A percentile compares a stretch with the other conserved stretches of the same genome.
These are phyloP conservation scores for Barnettozyma populi DNA, from an alignment of 805 yeast genomes.

Conservation along the genomic window DNA sequence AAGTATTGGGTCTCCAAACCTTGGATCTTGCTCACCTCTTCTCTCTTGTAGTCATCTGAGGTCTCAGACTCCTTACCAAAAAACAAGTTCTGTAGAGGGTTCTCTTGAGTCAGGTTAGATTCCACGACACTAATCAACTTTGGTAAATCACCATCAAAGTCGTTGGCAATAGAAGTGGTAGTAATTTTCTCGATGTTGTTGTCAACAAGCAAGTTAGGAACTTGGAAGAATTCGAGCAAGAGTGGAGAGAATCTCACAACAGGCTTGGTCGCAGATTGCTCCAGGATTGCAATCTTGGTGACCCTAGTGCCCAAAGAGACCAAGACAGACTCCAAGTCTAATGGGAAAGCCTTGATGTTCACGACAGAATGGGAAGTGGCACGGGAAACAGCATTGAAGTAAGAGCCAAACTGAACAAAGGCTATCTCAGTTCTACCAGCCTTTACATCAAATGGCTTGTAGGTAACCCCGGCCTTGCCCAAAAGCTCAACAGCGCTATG, in stretches of 20 bases:
- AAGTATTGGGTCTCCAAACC: conserved; percentile 70
- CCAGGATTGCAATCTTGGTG: conserved; percentile 55
- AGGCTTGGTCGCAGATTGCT: conserved; percentile 37
- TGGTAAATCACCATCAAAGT: conserved; percentile 16
- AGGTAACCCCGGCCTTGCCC: conserved; percentile 1
- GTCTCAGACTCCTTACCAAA: conserved; percentile 41
- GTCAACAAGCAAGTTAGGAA: conserved; percentile 40
- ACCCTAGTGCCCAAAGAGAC: conserved; percentile 46
- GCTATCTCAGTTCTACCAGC: conserved; percentile 5
- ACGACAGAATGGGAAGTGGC: conserved; percentile 37
- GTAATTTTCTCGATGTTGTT: conserved; percentile 46
- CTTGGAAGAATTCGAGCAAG: conserved; percentile 68
- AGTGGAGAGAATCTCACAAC: conserved; percentile 57
- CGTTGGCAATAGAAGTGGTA: conserved; percentile 46
- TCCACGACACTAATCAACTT: conserved; percentile 43
- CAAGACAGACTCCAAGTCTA: conserved; percentile 41
- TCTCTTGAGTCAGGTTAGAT: conserved; percentile 43
- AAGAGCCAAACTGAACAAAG: conserved; percentile 49
- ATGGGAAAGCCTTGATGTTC: conserved; percentile 65
- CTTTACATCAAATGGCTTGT: conserved; percentile 6
- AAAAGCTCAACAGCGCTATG: conserved; percentile 3
- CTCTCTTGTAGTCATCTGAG: conserved; percentile 15
- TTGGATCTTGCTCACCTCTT: conserved; percentile 37
- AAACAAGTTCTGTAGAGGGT: conserved; percentile 58
- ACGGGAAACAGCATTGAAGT: conserved; percentile 38